A percentile compares a stretch with the other conserved stretches of the same genome.
Evolutionary conservation across 768 basidiomycete genomes (phyloP).

Genomic region (Lactarius indigo): DNA sequence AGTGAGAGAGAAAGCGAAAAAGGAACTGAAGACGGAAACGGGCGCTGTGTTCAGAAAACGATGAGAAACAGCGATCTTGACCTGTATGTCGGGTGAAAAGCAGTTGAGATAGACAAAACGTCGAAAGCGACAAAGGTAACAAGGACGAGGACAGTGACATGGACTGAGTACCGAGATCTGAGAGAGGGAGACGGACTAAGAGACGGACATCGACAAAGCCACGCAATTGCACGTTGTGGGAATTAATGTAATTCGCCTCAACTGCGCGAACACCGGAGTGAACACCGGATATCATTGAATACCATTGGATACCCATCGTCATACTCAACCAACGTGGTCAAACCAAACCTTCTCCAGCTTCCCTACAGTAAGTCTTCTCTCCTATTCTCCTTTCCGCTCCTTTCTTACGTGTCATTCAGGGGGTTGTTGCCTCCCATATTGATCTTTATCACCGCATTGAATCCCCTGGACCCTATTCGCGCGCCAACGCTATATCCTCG

Average conservation of each 20-base stretch:
- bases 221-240: background rate
- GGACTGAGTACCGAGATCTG: no score
- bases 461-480: background rate
- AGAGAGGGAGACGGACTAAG: no score
- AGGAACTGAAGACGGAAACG: conserved; percentile 1
- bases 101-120: background rate
- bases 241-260: background rate
- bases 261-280: background rate
- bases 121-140: background rate
- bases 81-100: conserved; percentile 4
- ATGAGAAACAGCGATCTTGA: conserved; percentile 9
- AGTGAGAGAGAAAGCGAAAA: conserved; percentile 7
- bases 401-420: background rate
- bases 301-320: no score
- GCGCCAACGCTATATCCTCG: background rate
- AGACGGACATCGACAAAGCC: background rate
- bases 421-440: background rate
- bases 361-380: background rate
- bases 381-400: no score
- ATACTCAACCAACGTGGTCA: background rate
- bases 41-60: conserved; percentile 15
- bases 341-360: background rate
- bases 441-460: background rate
- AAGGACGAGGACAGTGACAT: no score
- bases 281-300: no score